Base-by-base conservation (phyloP, 2,329 filamentous ascomycete species). In the Exophiala phaeomuriformis region DNA sequence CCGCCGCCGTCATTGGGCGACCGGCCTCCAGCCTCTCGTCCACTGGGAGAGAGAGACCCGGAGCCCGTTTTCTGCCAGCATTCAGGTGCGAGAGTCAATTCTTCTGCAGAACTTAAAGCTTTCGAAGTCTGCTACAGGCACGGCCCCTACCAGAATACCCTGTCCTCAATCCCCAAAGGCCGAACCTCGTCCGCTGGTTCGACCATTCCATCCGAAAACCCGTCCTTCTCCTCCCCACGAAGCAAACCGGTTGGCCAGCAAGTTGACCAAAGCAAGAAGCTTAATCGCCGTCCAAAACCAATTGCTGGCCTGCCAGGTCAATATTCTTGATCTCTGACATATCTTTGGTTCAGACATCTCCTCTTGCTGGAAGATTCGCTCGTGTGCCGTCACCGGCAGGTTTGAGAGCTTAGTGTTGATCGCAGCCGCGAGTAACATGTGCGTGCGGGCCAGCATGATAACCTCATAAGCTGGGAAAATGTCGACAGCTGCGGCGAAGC, bases 401-500 rank as follows among this genome's bases (percentile, higher is more conserved):
- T 45, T 10, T 6, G 36, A 47, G 47, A 42, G 45, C 45, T 39
- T 37, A 29, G 36, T 27, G 29, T 39, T 43, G 29, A 4, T 29
- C 31, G 37, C 28, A 44, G 45, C 29, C n/a, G 19, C 37, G 42
- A 36, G 42, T 47, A 49, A 31, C 51, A 56, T 54, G 51, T 49
- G 53, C 36, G 19, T 42, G 48, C 55, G 46, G 55, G 50, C 42
- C 44, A 51, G 35, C 42, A 57, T 59, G 53, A 52, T 53, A 50
- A 44, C 41, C 51, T 46, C 35, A 57, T 59, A 43, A 57, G 37
- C 36, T 36, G 19, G 37, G 29, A 53, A 50, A 49, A 59, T 59
- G 57, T 57, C 57, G 54, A 57, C 57, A 42, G 37, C 41, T 33
- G 48, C 51, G 19, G 51, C 51, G 45, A 55, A 53, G 46, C 57